Evolutionary conservation across 2,329 filamentous ascomycete genomes (phyloP).

Genomic region (Rutstroemia sp.): DNA sequence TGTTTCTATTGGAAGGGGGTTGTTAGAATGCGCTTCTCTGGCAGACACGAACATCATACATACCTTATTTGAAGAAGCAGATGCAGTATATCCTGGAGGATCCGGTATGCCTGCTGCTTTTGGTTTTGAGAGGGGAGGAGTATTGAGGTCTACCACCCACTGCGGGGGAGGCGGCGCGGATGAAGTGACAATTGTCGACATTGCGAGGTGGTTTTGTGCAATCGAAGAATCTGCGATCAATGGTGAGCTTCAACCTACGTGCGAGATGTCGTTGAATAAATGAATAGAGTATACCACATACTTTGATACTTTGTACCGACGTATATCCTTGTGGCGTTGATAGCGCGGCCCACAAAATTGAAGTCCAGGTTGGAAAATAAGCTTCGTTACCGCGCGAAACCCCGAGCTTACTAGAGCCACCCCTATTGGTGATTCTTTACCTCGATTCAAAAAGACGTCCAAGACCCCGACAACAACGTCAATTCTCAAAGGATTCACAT

Average conservation of each 20-base stretch:
- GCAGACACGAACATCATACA: conserved; percentile 6
- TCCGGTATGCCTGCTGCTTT: conserved; percentile 67
- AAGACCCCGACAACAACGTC: conserved; percentile 6
- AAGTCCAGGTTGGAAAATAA: background rate
- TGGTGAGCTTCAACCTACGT: background rate
- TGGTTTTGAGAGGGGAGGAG: conserved; percentile 56
- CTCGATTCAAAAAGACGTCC: conserved; percentile 8
- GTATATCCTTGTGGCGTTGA: background rate
- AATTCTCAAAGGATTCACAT: conserved; percentile 5
- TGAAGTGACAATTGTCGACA: background rate
- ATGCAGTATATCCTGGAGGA: conserved; percentile 71
- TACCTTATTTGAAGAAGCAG: conserved; percentile 49
- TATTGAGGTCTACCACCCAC: conserved; percentile 79
- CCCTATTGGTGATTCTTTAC: conserved; percentile 9
- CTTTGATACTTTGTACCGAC: background rate
- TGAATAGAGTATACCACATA: background rate
- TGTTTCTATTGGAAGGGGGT: conserved; percentile 27
- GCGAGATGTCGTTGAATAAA: background rate
- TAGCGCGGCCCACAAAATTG: background rate
- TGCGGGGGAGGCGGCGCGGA: conserved; percentile 46
- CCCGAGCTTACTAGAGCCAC: conserved; percentile 13
- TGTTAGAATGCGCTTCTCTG: background rate
- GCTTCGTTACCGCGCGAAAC: conserved; percentile 1
- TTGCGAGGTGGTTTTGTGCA: background rate
- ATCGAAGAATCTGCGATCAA: background rate